A percentile compares a stretch with the other conserved stretches of the same genome.
Evolutionary conservation across 1,284 basidiomycete species (phyloP).

Genomic region (Cronartium ribicola): DNA sequence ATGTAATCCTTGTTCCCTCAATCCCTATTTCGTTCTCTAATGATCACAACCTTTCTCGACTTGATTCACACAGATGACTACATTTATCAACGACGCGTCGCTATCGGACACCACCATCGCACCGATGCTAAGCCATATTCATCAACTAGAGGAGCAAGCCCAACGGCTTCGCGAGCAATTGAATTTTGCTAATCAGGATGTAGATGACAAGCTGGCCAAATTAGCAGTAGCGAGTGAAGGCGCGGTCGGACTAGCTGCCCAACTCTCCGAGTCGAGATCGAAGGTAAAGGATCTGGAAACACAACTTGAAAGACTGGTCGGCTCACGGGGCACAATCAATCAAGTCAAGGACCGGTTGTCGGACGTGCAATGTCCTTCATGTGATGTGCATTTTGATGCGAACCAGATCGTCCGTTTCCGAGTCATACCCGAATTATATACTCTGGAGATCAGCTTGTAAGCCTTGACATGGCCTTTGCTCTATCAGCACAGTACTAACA

Average conservation of each 20-base stretch:
- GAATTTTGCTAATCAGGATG: constrained; percentile 69
- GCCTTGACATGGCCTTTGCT: not conserved
- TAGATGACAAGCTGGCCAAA: constrained; percentile 76
- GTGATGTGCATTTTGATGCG: constrained; percentile 47
- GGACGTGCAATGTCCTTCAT: constrained; percentile 52
- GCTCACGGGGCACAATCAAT: constrained; percentile 43
- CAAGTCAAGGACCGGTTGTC: constrained; percentile 42
- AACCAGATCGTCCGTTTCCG: constrained; percentile 44
- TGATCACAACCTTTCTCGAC: constrained; percentile 36
- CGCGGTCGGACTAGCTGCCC: constrained; percentile 55
- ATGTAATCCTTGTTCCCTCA: constrained; percentile 5
- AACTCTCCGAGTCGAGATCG: constrained; percentile 64
- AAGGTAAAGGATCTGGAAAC: constrained; percentile 62
- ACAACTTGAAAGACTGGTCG: constrained; percentile 56
- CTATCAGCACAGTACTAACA: not conserved
- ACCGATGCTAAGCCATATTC: constrained; percentile 53
- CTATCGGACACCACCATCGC: constrained; percentile 46
- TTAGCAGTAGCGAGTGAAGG: constrained; percentile 71
- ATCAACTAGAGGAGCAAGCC: constrained; percentile 50
- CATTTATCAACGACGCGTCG: constrained; percentile 22
- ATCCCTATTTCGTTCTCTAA: constrained; percentile 14
- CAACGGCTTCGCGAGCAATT: constrained; percentile 60
- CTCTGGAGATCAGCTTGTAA: constrained; percentile 37
- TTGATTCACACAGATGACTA: constrained; percentile 14
- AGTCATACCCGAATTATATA: constrained; percentile 24